Conservation (phyloP, 2,329 filamentous ascomycete genomes). For the Exophiala dermatitidis region DNA sequence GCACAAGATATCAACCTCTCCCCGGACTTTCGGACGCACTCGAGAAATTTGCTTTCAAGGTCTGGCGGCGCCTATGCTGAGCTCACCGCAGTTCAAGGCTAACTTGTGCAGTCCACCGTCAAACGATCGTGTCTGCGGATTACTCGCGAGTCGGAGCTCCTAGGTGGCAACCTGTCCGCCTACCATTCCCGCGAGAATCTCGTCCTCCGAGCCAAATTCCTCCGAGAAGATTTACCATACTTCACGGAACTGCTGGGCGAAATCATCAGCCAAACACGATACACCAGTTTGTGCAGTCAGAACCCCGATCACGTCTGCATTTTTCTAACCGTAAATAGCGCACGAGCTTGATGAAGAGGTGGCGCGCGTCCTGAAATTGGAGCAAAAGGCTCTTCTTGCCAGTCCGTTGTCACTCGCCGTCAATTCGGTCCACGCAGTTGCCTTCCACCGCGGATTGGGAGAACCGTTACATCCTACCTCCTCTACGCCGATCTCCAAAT, state of each 20-base stretch:
- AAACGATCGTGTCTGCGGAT: conserved; percentile 88
- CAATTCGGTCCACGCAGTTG: conserved; percentile 76
- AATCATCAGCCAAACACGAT: conserved; percentile 82
- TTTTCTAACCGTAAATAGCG: conserved; percentile 45
- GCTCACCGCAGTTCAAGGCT: conserved; percentile 6
- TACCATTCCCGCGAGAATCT: conserved; percentile 91
- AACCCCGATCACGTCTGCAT: background rate
- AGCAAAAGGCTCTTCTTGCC: conserved; percentile 64
- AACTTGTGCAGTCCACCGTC: conserved; percentile 61
- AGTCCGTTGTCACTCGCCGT: conserved; percentile 64
- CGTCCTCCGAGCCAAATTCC: conserved; percentile 87
- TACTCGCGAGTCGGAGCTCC: conserved; percentile 86
- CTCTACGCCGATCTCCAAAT: conserved; percentile 66
- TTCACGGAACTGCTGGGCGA: conserved; percentile 93
- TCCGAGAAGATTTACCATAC: conserved; percentile 92
- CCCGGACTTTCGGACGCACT: conserved; percentile 86
- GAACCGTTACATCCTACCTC: conserved; percentile 65
- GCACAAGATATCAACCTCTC: conserved; percentile 82
- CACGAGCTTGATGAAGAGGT: conserved; percentile 90
- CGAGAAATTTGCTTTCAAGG: conserved; percentile 97
- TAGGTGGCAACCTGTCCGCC: conserved; percentile 80
- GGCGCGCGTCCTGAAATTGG: conserved; percentile 64
- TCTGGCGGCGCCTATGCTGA: conserved; percentile 35
- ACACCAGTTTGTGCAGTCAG: conserved; percentile 47
- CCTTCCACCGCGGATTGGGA: conserved; percentile 91